Evolutionary conservation across 129 eudicot genomes (phyloP).

Genomic region (carrot (Daucus carota)): DNA sequence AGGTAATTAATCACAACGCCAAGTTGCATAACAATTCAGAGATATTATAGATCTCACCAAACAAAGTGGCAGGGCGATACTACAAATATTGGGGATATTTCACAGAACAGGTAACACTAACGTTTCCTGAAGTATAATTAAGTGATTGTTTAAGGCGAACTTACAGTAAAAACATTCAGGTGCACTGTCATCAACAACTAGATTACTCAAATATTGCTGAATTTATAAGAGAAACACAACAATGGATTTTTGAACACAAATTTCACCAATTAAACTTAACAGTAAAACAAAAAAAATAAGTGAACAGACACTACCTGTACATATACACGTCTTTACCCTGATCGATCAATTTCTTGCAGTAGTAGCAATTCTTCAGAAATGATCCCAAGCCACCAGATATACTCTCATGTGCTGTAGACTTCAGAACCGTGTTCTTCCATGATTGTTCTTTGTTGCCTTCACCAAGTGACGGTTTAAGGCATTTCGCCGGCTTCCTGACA

Average conservation of each 20-base stretch:
- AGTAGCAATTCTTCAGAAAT: neutral
- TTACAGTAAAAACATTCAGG: neutral
- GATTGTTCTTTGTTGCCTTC: neutral
- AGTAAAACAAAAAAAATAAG: neutral
- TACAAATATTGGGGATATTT: neutral
- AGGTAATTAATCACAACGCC: neutral
- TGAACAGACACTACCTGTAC: neutral
- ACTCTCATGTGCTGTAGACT: neutral
- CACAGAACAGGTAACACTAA: neutral
- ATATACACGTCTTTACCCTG: neutral
- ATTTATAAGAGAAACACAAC: neutral
- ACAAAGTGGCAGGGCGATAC: neutral
- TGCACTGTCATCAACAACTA: neutral
- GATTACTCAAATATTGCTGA: neutral
- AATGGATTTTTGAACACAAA: neutral
- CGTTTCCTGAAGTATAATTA: neutral
- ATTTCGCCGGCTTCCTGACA: neutral
- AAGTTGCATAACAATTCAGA: neutral
- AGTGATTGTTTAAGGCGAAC: neutral
- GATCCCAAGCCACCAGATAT: neutral
- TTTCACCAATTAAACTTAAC: neutral
- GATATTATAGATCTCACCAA: neutral
- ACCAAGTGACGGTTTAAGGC: neutral
- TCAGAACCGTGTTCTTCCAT: neutral
- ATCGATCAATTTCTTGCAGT: neutral